Base-by-base conservation (phyloP, 306 rosid genomes). In the Lathyrus oleraceus region DNA sequence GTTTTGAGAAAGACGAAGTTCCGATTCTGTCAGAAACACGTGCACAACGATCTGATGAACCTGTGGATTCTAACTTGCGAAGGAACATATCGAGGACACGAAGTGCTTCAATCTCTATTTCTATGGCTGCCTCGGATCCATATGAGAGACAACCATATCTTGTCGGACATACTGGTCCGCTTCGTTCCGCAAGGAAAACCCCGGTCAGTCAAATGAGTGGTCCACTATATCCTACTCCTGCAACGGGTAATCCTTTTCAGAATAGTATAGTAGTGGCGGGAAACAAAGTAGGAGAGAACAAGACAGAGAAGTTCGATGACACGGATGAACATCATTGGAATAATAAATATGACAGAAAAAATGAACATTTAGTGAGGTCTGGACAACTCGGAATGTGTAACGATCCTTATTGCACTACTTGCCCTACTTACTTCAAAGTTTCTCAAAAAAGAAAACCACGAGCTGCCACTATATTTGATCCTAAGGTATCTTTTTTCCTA, bases 341-440 rank as follows among this genome's bases (percentile, higher is more conserved):
- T 49, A 8, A 17, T 16, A 49, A 49, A 1, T 7, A 48, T 3
- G 56, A 49, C 25, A 49, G 20, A 17, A 21, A 53, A 21, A 53
- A 53, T 53, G 60, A 53, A 57, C 95, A 85, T 58, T 85, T 92
- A 54, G 60, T 86, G 72, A 85, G 82, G 81, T 92, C 98, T 52
- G 95, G 96, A 51, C 91, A 72, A 72, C 67, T 92, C 74, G 97
- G 97, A 61, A 78, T 84, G 95, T 92, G 96, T 77, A 78, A 81
- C 77, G 96, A 92, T 81, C 97, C 97, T 74, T 89, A 85, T 73
- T 92, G 98, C 70, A 89, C 95, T 8, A 87, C 90, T 54, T 93
- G 98, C 81, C 98, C 98, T 68, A 81, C 94, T 63, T 81, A 72
- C 73, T 76, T 79, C 84, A 86, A 72, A 73, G 59, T 82, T 62